These are phyloP conservation scores for Myxozyma mucilagina DNA, from an alignment of 805 yeast species.

Conservation along the genomic window DNA sequence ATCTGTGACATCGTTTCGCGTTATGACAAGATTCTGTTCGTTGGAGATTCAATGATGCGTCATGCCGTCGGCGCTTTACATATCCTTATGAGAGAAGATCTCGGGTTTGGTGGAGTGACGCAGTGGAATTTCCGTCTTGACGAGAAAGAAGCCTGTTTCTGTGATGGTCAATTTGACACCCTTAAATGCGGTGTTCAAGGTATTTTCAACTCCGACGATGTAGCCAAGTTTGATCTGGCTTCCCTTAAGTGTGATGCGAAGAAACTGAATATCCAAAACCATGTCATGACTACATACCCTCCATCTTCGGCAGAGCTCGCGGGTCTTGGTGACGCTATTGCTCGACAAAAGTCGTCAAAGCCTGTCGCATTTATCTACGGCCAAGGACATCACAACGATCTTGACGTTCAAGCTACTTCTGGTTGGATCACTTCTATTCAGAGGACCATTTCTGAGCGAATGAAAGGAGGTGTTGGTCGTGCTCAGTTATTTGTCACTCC, in stretches of 20 bases:
- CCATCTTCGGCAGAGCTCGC: constrained; percentile 27
- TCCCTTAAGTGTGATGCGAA: constrained; percentile 26
- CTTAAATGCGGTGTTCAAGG: constrained; percentile 31
- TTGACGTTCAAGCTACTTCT: constrained; percentile 20
- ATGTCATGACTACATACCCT: constrained; percentile 31
- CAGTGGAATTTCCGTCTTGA: constrained; percentile 31
- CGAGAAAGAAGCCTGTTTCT: constrained; percentile 28
- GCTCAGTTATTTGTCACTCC: constrained; percentile 32
- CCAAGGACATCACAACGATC: constrained; percentile 32
- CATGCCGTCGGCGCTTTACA: constrained; percentile 32
- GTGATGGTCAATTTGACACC: constrained; percentile 32
- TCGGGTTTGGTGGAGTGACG: constrained; percentile 31
- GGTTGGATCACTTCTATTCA: constrained; percentile 31
- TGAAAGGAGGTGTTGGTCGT: constrained; percentile 12
- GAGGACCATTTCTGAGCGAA: constrained; percentile 27
- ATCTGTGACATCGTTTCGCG: constrained; percentile 24
- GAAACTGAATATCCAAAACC: constrained; percentile 25
- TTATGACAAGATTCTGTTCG: constrained; percentile 24
- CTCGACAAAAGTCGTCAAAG: background rate
- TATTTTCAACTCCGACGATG: constrained; percentile 31
- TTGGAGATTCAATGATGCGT: constrained; percentile 33
- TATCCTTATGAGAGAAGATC: constrained; percentile 29
- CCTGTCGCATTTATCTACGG: constrained; percentile 28
- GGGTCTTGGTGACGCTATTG: constrained; percentile 24
- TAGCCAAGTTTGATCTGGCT: constrained; percentile 23